A percentile compares a stretch with the other conserved stretches of the same genome.
phyloP scores from a whole-genome alignment of 805 yeast genomes.

The Ogataea neopini region DNA sequence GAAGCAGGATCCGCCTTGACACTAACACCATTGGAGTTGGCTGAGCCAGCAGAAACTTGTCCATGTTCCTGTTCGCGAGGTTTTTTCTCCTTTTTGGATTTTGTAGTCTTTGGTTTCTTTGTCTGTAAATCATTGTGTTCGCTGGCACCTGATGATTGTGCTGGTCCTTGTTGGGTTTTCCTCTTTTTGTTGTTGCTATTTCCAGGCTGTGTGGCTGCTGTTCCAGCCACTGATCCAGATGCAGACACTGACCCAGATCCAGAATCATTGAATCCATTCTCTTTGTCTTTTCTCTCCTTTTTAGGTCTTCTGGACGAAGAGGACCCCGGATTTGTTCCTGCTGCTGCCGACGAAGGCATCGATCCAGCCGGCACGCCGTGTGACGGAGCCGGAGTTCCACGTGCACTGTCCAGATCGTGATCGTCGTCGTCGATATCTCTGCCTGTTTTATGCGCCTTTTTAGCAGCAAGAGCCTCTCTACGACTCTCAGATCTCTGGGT shows the following conservation, averaged over 20 bases:
- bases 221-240: background rate
- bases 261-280: slow-evolving; percentile 2
- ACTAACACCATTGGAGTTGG: slow-evolving; percentile 4
- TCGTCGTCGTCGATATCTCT: slow-evolving; percentile 24
- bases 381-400: slow-evolving; percentile 21
- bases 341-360: slow-evolving; percentile 6
- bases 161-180: slow-evolving; percentile 6
- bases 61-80: slow-evolving; percentile 15
- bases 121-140: background rate
- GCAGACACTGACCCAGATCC: slow-evolving; percentile 4
- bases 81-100: slow-evolving; percentile 22
- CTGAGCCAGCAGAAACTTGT: slow-evolving; percentile 6
- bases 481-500: slow-evolving; percentile 80
- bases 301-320: slow-evolving; percentile 14
- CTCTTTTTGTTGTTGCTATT: slow-evolving; percentile 5
- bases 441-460: slow-evolving; percentile 51
- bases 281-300: slow-evolving; percentile 19
- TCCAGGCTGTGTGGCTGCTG: slow-evolving; percentile 3
- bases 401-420: slow-evolving; percentile 28
- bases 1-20: slow-evolving; percentile 12
- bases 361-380: slow-evolving; percentile 13
- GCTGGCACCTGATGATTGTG: background rate
- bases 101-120: slow-evolving; percentile 19
- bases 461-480: slow-evolving; percentile 91
- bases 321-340: slow-evolving; percentile 3